A percentile compares a stretch with the other conserved stretches of the same genome.
Evolutionary conservation across 768 basidiomycete genomes (phyloP).

Genomic region (Amanita subjunquillea): DNA sequence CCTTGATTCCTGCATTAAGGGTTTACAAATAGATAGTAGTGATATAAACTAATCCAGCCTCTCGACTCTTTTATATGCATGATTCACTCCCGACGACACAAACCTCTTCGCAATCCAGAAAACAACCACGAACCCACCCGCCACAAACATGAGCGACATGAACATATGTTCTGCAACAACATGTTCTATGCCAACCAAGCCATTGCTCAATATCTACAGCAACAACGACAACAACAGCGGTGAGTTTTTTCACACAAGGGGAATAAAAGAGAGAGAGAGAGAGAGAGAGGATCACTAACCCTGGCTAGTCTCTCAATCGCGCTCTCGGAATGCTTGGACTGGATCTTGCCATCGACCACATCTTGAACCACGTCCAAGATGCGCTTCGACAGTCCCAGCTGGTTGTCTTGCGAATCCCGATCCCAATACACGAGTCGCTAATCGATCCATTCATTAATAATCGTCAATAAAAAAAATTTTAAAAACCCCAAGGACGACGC

Average conservation of each 20-base stretch:
- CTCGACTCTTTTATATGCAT: constrained; percentile 1
- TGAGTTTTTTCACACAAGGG: not conserved
- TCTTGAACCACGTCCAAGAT: constrained; percentile 67
- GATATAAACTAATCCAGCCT: constrained; percentile 2
- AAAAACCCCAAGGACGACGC: too few relatives aligned
- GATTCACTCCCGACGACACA: not conserved
- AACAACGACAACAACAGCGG: not conserved
- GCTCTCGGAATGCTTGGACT: constrained; percentile 60
- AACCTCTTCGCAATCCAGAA: not conserved
- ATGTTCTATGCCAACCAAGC: constrained; percentile 24
- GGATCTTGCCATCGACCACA: constrained; percentile 37
- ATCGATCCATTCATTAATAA: too few relatives aligned
- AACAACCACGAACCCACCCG: not conserved
- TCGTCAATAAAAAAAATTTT: too few relatives aligned
- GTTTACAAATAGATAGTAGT: too few relatives aligned
- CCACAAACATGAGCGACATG: constrained; percentile 18
- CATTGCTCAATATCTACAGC: constrained; percentile 30
- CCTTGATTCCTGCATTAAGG: too few relatives aligned
- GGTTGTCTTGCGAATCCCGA: constrained; percentile 41
- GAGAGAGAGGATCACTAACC: constrained; percentile 26
- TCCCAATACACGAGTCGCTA: constrained; percentile 70
- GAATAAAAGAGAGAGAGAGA: not conserved
- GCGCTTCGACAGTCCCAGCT: constrained; percentile 43
- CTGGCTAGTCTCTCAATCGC: constrained; percentile 54
- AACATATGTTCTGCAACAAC: constrained; percentile 26